phyloP scores from a whole-genome alignment of 768 basidiomycete genomes.

The Kondoa malvinella region DNA sequence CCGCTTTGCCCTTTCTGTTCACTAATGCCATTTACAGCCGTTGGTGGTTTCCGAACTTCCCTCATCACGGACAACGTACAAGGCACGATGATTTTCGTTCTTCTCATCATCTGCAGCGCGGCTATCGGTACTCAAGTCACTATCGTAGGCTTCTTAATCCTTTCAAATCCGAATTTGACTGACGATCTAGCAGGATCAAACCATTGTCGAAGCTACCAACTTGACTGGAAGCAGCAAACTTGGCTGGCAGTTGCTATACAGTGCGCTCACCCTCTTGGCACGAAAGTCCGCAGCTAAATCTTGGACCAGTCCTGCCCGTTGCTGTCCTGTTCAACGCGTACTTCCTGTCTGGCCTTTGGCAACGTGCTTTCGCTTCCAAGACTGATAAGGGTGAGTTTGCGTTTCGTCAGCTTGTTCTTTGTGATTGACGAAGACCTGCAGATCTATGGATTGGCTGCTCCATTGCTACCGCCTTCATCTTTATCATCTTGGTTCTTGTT shows the following conservation, averaged over 20 bases:
- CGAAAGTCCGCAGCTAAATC: background rate
- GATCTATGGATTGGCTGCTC: background rate
- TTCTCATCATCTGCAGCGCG: background rate
- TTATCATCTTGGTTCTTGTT: background rate
- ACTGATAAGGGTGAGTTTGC: background rate
- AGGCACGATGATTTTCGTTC: background rate
- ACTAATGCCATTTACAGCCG: background rate
- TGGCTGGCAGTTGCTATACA: background rate
- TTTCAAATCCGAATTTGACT: too few species aligned
- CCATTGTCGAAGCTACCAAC: background rate
- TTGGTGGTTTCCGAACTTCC: background rate
- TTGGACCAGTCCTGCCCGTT: background rate
- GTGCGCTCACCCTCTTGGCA: background rate
- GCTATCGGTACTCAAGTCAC: background rate
- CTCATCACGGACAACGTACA: background rate
- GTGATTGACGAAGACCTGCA: background rate
- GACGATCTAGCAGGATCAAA: background rate
- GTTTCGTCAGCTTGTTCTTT: background rate
- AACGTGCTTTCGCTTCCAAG: background rate
- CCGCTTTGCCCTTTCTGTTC: background rate
- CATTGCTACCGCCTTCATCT: background rate
- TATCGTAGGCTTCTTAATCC: background rate
- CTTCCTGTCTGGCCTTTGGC: background rate
- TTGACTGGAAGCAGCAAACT: background rate
- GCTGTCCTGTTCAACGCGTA: background rate